Conservation (phyloP, 2,329 filamentous ascomycete species). For the Rutstroemia sp. region DNA sequence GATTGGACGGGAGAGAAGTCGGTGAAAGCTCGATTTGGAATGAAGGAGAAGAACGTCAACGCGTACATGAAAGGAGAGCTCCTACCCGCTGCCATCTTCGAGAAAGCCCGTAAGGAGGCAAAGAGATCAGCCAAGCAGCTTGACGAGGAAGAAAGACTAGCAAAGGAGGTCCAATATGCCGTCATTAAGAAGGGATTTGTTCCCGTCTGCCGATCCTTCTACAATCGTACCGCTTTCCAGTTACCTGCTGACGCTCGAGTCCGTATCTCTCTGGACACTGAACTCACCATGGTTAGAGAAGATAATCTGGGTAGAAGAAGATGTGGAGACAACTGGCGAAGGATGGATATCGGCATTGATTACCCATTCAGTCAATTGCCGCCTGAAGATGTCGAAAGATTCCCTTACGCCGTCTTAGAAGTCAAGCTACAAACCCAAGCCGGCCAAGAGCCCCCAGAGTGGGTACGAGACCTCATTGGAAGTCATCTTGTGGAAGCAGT, state of each 20-base stretch:
- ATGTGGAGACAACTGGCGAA: conserved; percentile 84
- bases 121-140: conserved; percentile 93
- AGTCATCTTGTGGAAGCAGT: conserved; percentile 98
- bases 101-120: conserved; percentile 90
- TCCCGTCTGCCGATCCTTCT: conserved; percentile 91
- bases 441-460: conserved; percentile 90
- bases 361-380: conserved; percentile 88
- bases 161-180: conserved; percentile 88
- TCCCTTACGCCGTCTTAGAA: conserved; percentile 93
- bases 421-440: conserved; percentile 96
- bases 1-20: conserved; percentile 99
- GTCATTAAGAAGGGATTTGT: conserved; percentile 78
- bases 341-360: conserved; percentile 96
- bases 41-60: conserved; percentile 98
- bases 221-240: conserved; percentile 97
- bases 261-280: conserved; percentile 92
- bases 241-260: conserved; percentile 92
- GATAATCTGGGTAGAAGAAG: conserved; percentile 79
- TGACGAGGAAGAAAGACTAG: conserved; percentile 80
- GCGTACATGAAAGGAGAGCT: conserved; percentile 78
- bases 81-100: conserved; percentile 82
- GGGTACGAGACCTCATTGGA: conserved; percentile 87
- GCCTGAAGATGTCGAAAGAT: conserved; percentile 75
- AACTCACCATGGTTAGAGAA: conserved; percentile 89
- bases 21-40: conserved; percentile 89